phyloP scores from a whole-genome alignment of 306 rosid genomes.

The Vigna nakashimae region DNA sequence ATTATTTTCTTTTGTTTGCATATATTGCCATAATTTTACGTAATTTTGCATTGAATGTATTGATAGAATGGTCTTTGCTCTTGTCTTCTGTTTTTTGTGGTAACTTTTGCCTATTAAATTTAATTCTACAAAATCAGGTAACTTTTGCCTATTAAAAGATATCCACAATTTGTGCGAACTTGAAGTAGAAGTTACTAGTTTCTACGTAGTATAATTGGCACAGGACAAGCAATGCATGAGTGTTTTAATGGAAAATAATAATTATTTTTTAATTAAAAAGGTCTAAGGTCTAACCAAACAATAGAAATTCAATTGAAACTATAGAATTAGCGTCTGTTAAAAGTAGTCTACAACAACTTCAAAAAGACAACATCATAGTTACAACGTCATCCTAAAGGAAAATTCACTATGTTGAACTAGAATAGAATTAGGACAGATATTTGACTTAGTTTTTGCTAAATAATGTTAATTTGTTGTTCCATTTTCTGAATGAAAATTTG shows the following conservation, averaged over 20 bases:
- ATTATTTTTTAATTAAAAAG: background rate
- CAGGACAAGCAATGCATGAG: background rate
- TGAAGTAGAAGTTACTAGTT: background rate
- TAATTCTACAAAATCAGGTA: too few relatives aligned
- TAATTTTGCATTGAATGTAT: slow-evolving; percentile 17
- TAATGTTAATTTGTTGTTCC: slow-evolving; percentile 30
- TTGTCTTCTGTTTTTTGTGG: background rate
- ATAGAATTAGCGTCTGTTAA: background rate
- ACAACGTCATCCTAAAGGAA: slow-evolving; percentile 7
- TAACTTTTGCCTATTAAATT: too few relatives aligned
- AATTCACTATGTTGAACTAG: background rate
- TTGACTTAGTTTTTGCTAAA: slow-evolving; percentile 25
- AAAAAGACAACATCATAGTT: slow-evolving; percentile 10
- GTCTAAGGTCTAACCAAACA: background rate
- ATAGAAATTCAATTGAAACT: slow-evolving; percentile 4
- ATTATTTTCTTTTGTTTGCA: slow-evolving; percentile 25
- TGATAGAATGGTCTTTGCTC: slow-evolving; percentile 16
- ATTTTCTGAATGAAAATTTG: slow-evolving; percentile 28
- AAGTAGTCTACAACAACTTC: slow-evolving; percentile 24
- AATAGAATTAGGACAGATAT: background rate
- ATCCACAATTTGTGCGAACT: background rate
- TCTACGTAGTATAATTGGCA: background rate
- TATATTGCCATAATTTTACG: slow-evolving; percentile 19
- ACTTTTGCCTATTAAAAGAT: background rate
- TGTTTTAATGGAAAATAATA: background rate